A percentile compares a stretch with the other conserved stretches of the same genome.
Evolutionary conservation across 805 yeast genomes (phyloP).

Genomic region (Saccharomyces eubayanus): DNA sequence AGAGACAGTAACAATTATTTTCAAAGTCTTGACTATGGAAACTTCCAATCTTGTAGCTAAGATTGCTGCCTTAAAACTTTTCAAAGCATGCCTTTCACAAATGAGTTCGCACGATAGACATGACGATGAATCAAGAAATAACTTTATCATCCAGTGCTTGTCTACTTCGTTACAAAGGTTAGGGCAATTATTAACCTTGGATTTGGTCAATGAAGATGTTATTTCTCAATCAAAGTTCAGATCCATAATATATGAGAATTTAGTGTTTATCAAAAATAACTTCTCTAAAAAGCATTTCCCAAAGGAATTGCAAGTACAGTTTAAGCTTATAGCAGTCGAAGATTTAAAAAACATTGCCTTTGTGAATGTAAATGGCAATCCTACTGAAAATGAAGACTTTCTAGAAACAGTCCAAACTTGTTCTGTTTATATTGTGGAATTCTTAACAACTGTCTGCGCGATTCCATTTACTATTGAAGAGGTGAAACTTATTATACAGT

Average conservation of each 20-base stretch:
- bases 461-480: slow-evolving; percentile 6
- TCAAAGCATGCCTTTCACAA: slow-evolving; percentile 45
- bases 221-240: slow-evolving; percentile 4
- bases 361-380: background rate
- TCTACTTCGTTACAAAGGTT: slow-evolving; percentile 12
- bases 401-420: slow-evolving; percentile 13
- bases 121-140: slow-evolving; percentile 13
- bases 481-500: slow-evolving; percentile 12
- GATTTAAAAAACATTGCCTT: slow-evolving; percentile 9
- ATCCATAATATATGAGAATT: slow-evolving; percentile 17
- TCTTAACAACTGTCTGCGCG: slow-evolving; percentile 12
- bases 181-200: slow-evolving; percentile 5
- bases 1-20: slow-evolving; percentile 44
- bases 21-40: slow-evolving; percentile 31
- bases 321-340: slow-evolving; percentile 8
- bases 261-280: slow-evolving; percentile 17
- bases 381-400: slow-evolving; percentile 1
- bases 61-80: slow-evolving; percentile 42
- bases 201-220: slow-evolving; percentile 2
- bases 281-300: slow-evolving; percentile 19
- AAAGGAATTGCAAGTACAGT: slow-evolving; percentile 2
- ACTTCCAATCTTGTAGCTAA: slow-evolving; percentile 34
- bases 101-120: slow-evolving; percentile 32
- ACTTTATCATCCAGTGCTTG: slow-evolving; percentile 13
- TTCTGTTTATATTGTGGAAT: slow-evolving; percentile 17